A percentile compares a stretch with the other conserved stretches of the same genome.
Evolutionary conservation across 2,329 filamentous ascomycete genomes (phyloP).

Genomic region (Lachnellula occidentalis): DNA sequence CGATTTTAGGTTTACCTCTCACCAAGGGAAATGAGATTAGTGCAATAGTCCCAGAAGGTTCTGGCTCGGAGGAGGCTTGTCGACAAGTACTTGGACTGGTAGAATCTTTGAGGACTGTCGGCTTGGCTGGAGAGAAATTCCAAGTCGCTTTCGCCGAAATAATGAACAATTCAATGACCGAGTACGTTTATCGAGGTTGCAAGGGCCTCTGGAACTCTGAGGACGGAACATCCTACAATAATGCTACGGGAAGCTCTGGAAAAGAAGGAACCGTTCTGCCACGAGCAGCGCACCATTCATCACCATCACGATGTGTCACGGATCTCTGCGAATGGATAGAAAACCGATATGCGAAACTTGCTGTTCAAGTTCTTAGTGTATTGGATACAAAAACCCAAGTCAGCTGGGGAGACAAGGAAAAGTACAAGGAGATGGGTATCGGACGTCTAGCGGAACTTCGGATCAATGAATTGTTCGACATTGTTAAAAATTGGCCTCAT

Average conservation of each 20-base stretch:
- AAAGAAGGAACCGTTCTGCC: conserved; percentile 26
- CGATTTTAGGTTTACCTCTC: conserved; percentile 38
- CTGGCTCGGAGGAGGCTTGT: conserved; percentile 36
- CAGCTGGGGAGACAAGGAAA: conserved; percentile 53
- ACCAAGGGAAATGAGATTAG: conserved; percentile 7
- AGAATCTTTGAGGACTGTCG: conserved; percentile 56
- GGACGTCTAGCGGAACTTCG: conserved; percentile 63
- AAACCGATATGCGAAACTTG: conserved; percentile 59
- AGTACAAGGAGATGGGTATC: conserved; percentile 66
- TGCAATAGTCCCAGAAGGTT: conserved; percentile 13
- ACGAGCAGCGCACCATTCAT: conserved; percentile 29
- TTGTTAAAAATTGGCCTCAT: conserved; percentile 68
- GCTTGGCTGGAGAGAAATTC: conserved; percentile 62
- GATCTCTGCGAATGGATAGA: conserved; percentile 63
- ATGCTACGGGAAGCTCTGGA: neutral
- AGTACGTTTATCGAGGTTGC: conserved; percentile 57
- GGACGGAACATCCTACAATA: neutral
- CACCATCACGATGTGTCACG: conserved; percentile 49
- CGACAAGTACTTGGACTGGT: conserved; percentile 51
- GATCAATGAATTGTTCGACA: conserved; percentile 71
- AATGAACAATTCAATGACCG: conserved; percentile 60
- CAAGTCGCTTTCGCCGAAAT: conserved; percentile 67
- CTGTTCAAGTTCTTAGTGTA: conserved; percentile 52
- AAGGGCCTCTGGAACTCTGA: conserved; percentile 51
- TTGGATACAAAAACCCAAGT: conserved; percentile 33